These are phyloP conservation scores for Apocynum venetum DNA, from an alignment of 257 asterid genomes.

Conservation along the genomic window DNA sequence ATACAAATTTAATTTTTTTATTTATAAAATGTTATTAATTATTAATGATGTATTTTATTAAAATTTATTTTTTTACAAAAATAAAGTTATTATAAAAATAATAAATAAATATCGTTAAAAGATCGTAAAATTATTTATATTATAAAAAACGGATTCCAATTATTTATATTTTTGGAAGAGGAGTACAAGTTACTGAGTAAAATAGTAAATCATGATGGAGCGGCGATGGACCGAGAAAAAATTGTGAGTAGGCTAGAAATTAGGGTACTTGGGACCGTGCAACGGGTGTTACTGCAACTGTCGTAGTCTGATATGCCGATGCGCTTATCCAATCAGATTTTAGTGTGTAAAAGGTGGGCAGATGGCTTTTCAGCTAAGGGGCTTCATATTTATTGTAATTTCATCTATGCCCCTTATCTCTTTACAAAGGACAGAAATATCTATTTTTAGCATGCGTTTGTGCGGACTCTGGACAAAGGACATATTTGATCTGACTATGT, in stretches of 20 bases:
- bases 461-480: background rate
- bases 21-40: too few relatives aligned
- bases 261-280: slow-evolving; percentile 1
- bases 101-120: too few relatives aligned
- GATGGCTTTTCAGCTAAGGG: background rate
- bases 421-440: slow-evolving; percentile 13
- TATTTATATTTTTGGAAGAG: too few relatives aligned
- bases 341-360: background rate
- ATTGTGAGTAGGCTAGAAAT: background rate
- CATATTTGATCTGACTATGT: background rate
- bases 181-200: too few relatives aligned
- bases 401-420: slow-evolving; percentile 18
- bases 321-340: slow-evolving; percentile 28
- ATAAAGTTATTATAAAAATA: too few relatives aligned
- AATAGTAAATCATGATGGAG: background rate
- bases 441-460: slow-evolving; percentile 29
- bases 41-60: too few relatives aligned
- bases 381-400: background rate
- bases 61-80: too few relatives aligned
- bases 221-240: background rate
- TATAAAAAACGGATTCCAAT: too few relatives aligned
- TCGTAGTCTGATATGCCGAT: slow-evolving; percentile 21
- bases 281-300: slow-evolving; percentile 15
- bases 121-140: too few relatives aligned
- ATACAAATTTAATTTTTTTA: too few relatives aligned